Conservation (phyloP, 2,329 filamentous ascomycete genomes). For the Endoconidiophora polonica region DNA sequence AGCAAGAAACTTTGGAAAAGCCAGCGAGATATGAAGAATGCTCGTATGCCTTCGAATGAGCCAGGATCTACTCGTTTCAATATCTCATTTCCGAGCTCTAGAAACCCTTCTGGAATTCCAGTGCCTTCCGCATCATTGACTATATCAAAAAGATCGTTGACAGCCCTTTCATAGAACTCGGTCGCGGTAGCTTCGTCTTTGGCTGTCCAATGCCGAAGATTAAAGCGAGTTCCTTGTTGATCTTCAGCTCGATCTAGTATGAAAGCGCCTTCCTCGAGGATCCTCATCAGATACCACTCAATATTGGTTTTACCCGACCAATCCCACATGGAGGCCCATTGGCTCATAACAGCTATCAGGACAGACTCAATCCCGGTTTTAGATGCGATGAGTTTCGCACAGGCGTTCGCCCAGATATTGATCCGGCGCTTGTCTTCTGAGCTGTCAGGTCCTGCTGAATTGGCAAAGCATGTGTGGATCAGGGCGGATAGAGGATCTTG, state of each 20-base stretch:
- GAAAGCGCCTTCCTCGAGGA: conserved; percentile 83
- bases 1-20: conserved; percentile 79
- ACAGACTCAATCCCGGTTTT: conserved; percentile 66
- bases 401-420: conserved; percentile 75
- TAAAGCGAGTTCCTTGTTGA: conserved; percentile 52
- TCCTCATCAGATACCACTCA: conserved; percentile 89
- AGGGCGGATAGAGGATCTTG: conserved; percentile 73
- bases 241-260: conserved; percentile 73
- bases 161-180: conserved; percentile 73
- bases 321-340: conserved; percentile 71
- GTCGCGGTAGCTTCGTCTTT: conserved; percentile 71
- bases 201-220: conserved; percentile 54
- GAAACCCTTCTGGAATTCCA: conserved; percentile 69
- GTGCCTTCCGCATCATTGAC: conserved; percentile 71
- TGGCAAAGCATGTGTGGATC: conserved; percentile 78
- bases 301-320: conserved; percentile 83
- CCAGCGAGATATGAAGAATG: conserved; percentile 79
- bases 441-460: conserved; percentile 66
- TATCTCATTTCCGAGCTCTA: conserved; percentile 74
- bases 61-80: conserved; percentile 58
- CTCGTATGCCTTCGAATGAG: conserved; percentile 56
- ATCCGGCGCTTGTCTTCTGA: conserved; percentile 64
- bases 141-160: conserved; percentile 67
- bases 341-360: conserved; percentile 67
- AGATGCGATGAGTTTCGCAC: conserved; percentile 64